Evolutionary conservation across 2,329 filamentous ascomycete species (phyloP).

Genomic region (Botrytis deweyae): DNA sequence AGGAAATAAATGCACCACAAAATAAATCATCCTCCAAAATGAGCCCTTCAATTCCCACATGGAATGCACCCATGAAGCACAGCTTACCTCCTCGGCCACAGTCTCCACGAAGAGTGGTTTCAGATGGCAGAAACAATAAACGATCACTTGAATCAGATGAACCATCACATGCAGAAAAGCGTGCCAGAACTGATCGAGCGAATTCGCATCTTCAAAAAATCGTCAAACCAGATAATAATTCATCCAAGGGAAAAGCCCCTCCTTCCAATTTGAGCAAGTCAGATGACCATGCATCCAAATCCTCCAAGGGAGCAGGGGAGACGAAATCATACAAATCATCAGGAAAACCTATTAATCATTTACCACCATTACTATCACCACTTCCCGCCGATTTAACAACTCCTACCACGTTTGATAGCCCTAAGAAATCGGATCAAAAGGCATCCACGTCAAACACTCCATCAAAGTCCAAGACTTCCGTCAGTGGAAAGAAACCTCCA

Average conservation of each 20-base stretch:
- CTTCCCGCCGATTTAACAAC: slow-evolving; percentile 19
- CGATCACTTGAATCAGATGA: slow-evolving; percentile 34
- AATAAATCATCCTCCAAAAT: slow-evolving; percentile 15
- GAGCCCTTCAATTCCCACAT: slow-evolving; percentile 16
- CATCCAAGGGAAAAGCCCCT: slow-evolving; percentile 26
- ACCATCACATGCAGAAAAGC: slow-evolving; percentile 34
- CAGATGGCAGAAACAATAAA: slow-evolving; percentile 31
- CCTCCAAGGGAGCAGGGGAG: slow-evolving; percentile 24
- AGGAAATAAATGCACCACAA: slow-evolving; percentile 9
- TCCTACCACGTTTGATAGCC: slow-evolving; percentile 14
- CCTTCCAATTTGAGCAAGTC: slow-evolving; percentile 26
- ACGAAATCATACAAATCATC: slow-evolving; percentile 2
- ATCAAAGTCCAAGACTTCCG: slow-evolving; percentile 25
- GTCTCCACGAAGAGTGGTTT: slow-evolving; percentile 29
- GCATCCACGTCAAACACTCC: slow-evolving; percentile 26
- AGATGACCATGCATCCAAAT: slow-evolving; percentile 25
- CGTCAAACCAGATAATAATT: slow-evolving; percentile 27
- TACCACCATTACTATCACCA: slow-evolving; percentile 23
- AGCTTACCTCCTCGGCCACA: slow-evolving; percentile 35
- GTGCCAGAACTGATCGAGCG: slow-evolving; percentile 33
- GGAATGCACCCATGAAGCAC: slow-evolving; percentile 30
- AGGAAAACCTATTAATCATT: slow-evolving; percentile 18
- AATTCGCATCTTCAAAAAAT: slow-evolving; percentile 23
- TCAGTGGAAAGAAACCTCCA: slow-evolving; percentile 13
- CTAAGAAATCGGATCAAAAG: slow-evolving; percentile 18